These are phyloP conservation scores for Candida ascalaphidarum DNA, from an alignment of 805 yeast species.

Conservation along the genomic window DNA sequence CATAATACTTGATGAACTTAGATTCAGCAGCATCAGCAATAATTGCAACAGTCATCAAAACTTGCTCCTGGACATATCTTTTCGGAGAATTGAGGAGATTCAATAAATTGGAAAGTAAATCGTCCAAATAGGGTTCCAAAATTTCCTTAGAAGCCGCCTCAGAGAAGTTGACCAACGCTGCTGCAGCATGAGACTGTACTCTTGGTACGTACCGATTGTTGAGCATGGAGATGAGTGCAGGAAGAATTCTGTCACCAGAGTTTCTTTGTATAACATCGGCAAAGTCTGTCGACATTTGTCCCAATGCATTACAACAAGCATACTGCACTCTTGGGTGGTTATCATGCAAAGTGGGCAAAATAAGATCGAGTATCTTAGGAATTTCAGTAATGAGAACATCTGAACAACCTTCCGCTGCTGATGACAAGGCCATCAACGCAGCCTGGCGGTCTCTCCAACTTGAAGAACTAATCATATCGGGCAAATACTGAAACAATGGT, in stretches of 20 bases:
- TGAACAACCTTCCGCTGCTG: constrained; percentile 96
- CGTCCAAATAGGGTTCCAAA: constrained; percentile 89
- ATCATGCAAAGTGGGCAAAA: constrained; percentile 78
- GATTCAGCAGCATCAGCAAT: constrained; percentile 94
- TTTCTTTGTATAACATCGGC: constrained; percentile 82
- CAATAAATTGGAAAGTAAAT: constrained; percentile 63
- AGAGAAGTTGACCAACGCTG: constrained; percentile 91
- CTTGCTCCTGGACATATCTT: constrained; percentile 95
- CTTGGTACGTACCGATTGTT: constrained; percentile 70
- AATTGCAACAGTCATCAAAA: constrained; percentile 89
- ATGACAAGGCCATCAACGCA: constrained; percentile 91
- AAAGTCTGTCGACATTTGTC: constrained; percentile 95
- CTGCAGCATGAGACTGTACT: constrained; percentile 98
- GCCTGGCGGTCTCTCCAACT: constrained; percentile 96
- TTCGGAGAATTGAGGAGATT: constrained; percentile 77
- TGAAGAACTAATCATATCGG: constrained; percentile 66
- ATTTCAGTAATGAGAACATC: constrained; percentile 80
- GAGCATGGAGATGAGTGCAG: constrained; percentile 79
- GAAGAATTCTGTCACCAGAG: constrained; percentile 71
- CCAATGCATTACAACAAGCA: constrained; percentile 94
- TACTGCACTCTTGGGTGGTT: constrained; percentile 92
- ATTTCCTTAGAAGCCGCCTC: constrained; percentile 85
- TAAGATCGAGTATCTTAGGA: constrained; percentile 73
- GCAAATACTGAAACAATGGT: constrained; percentile 79
- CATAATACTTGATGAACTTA: constrained; percentile 85